Percentiles rank a stretch among this genome's conserved stretches.
phyloP scores from a whole-genome alignment of 129 eudicot species.

The Ambrosia trifida region DNA sequence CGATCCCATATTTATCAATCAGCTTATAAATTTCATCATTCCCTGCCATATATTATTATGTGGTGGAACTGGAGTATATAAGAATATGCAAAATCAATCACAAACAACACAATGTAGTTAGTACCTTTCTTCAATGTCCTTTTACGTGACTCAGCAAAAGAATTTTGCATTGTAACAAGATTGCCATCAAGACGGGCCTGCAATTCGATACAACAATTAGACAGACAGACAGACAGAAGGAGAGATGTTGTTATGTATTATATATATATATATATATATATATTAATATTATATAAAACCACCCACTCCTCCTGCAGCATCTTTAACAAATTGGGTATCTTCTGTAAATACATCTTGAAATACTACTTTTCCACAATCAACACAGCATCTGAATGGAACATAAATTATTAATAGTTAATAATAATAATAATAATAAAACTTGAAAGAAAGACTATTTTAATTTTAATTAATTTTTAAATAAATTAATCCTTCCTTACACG shows the following conservation, averaged over 20 bases:
- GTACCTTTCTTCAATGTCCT: slow-evolving; percentile 42
- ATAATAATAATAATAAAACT: neutral
- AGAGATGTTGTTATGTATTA: too few relatives aligned
- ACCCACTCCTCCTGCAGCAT: slow-evolving; percentile 48
- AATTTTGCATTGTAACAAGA: slow-evolving; percentile 18
- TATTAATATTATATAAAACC: neutral
- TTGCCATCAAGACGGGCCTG: slow-evolving; percentile 39
- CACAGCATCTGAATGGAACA: slow-evolving; percentile 43
- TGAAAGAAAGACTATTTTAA: neutral
- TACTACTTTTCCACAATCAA: slow-evolving; percentile 49
- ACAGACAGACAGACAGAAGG: neutral
- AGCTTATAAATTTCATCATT: slow-evolving; percentile 26
- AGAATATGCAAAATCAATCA: neutral
- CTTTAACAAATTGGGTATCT: slow-evolving; percentile 46
- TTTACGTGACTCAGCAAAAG: slow-evolving; percentile 34
- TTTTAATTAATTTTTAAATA: neutral
- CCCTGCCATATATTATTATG: slow-evolving; percentile 15
- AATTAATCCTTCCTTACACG: slow-evolving; percentile 16
- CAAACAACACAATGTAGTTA: neutral
- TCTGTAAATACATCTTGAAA: slow-evolving; percentile 40
- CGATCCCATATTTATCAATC: slow-evolving; percentile 31
- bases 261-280: too few relatives aligned
- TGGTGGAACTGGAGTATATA: neutral
- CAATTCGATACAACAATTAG: neutral
- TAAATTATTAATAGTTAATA: neutral